phyloP scores from a whole-genome alignment of 1,284 basidiomycete species.

The Golubevia sp. region DNA sequence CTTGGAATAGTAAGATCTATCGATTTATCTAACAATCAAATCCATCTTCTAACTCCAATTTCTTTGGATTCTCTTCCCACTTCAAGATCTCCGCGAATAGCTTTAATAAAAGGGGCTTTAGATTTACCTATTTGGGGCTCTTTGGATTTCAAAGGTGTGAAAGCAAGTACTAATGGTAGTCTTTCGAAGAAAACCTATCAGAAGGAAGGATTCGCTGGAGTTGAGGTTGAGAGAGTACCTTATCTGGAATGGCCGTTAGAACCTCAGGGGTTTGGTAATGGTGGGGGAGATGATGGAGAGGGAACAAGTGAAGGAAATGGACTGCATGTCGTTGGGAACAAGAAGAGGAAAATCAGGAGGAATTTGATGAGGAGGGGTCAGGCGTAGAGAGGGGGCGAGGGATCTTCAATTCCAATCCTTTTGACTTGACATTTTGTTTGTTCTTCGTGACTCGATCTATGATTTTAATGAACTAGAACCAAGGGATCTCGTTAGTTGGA shows the following conservation, averaged over 20 bases:
- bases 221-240: constrained; percentile 72
- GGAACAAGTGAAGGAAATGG: neutral
- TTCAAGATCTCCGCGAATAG: constrained; percentile 28
- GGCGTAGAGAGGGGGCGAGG: constrained; percentile 66
- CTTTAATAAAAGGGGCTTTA: constrained; percentile 79
- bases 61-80: no score
- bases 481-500: no score
- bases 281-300: neutral
- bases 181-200: constrained; percentile 28
- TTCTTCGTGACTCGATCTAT: no score
- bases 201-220: constrained; percentile 65
- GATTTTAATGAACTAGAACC: no score
- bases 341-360: constrained; percentile 75
- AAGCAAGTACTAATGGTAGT: constrained; percentile 54
- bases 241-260: constrained; percentile 79
- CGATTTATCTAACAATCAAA: constrained; percentile 15
- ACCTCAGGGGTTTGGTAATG: constrained; percentile 61
- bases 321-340: constrained; percentile 68
- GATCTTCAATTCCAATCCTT: no score
- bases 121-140: constrained; percentile 85
- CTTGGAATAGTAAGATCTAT: constrained; percentile 49
- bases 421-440: no score
- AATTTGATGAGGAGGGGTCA: constrained; percentile 85
- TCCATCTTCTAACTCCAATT: constrained; percentile 47
- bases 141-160: constrained; percentile 71